These are phyloP conservation scores for Pestalotiopsis sp. DNA, from an alignment of 2,329 filamentous ascomycete genomes.

Conservation along the genomic window DNA sequence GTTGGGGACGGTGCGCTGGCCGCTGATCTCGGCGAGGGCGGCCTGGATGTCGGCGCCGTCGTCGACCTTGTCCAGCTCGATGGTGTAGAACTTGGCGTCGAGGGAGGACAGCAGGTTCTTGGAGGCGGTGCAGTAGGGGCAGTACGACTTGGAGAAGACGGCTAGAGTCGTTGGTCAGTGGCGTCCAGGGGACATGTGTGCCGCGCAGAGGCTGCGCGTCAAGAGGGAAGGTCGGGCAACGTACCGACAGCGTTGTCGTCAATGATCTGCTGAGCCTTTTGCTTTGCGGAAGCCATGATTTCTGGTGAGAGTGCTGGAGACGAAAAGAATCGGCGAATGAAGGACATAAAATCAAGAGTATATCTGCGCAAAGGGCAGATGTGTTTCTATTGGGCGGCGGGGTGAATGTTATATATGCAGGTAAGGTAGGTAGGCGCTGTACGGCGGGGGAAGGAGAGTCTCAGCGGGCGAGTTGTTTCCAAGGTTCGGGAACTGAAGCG, in stretches of 20 bases:
- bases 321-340: conserved; percentile 72
- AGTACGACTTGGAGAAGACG: conserved; percentile 97
- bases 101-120: conserved; percentile 74
- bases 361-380: background rate
- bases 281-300: conserved; percentile 81
- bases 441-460: background rate
- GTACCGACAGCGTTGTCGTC: conserved; percentile 83
- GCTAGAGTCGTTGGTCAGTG: conserved; percentile 48
- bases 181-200: background rate
- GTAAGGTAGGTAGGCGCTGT: background rate
- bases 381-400: background rate
- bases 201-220: background rate
- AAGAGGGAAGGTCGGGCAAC: conserved; percentile 30
- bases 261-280: conserved; percentile 84
- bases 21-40: conserved; percentile 77
- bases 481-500: background rate
- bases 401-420: background rate
- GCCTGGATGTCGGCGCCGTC: conserved; percentile 84
- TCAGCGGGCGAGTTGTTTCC: background rate
- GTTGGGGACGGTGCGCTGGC: conserved; percentile 91
- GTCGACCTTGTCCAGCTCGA: conserved; percentile 84
- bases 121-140: conserved; percentile 84
- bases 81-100: conserved; percentile 71
- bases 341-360: conserved; percentile 52
- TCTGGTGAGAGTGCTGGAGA: conserved; percentile 57